Evolutionary conservation across 2,329 filamentous ascomycete genomes (phyloP).

Genomic region (Aureobasidium vineae): DNA sequence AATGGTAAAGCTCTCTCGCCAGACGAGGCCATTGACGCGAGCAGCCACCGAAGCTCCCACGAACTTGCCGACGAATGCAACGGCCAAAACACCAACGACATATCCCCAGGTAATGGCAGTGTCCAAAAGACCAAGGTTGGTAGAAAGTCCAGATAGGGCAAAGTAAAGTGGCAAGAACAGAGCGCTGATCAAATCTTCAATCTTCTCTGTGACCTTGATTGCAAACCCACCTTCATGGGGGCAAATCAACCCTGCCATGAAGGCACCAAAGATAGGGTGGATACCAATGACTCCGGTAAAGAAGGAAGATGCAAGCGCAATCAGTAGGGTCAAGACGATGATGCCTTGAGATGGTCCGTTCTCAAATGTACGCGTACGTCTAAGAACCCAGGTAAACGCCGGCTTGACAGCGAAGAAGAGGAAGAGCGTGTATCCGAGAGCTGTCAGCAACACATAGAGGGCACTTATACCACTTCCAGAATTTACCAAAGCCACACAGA

Average conservation of each 20-base stretch:
- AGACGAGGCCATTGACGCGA: constrained; percentile 71
- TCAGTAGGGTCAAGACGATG: constrained; percentile 75
- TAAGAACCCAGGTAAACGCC: constrained; percentile 69
- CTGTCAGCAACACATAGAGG: constrained; percentile 77
- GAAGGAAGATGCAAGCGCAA: constrained; percentile 76
- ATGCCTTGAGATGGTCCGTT: constrained; percentile 86
- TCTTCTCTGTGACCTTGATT: constrained; percentile 88
- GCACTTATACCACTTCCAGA: constrained; percentile 78
- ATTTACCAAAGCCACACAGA: constrained; percentile 92
- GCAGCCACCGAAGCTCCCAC: constrained; percentile 78
- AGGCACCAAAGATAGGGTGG: constrained; percentile 92
- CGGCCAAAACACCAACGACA: constrained; percentile 74
- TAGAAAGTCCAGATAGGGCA: constrained; percentile 84
- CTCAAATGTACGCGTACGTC: constrained; percentile 72
- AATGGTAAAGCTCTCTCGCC: constrained; percentile 86
- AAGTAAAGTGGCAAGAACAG: constrained; percentile 91
- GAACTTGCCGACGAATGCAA: constrained; percentile 85
- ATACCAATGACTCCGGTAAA: constrained; percentile 90
- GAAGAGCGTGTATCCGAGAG: constrained; percentile 72
- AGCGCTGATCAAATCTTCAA: constrained; percentile 83
- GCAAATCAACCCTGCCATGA: constrained; percentile 83
- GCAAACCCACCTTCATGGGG: constrained; percentile 88
- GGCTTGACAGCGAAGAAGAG: constrained; percentile 72
- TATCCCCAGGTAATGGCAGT: constrained; percentile 85
- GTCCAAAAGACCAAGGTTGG: constrained; percentile 79